phyloP scores from a whole-genome alignment of 169 alveolate genomes.

The Theileria orientalis region DNA sequence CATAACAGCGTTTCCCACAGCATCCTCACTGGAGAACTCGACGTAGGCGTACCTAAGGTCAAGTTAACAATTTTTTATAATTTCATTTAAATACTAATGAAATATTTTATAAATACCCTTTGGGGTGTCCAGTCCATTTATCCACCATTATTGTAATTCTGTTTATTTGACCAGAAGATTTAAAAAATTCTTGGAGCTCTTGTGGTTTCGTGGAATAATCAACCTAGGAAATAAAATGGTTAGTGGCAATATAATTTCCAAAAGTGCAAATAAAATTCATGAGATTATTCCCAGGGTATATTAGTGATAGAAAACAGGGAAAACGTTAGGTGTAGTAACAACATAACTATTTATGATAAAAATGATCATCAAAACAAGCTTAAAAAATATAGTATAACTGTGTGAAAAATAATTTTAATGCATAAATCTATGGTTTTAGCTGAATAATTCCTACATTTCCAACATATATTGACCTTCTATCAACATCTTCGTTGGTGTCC shows the following conservation, averaged over 20 bases:
- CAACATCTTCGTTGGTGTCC: conserved; percentile 70
- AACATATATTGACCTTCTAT: conserved; percentile 74
- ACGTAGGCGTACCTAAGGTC: conserved; percentile 85
- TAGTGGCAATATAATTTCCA: not conserved
- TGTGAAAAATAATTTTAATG: not conserved
- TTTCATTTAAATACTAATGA: not conserved
- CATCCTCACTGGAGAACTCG: conserved; percentile 84
- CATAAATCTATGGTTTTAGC: not conserved
- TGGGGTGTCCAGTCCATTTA: conserved; percentile 89
- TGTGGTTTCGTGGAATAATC: conserved; percentile 90
- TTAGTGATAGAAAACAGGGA: too few relatives aligned
- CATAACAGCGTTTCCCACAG: conserved; percentile 84
- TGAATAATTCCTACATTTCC: conserved; percentile 78
- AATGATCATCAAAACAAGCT: not conserved
- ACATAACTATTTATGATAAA: too few relatives aligned
- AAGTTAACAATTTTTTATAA: not conserved
- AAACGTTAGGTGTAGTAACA: too few relatives aligned
- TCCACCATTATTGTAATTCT: conserved; percentile 90
- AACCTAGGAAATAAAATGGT: conserved; percentile 70
- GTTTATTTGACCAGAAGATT: conserved; percentile 86
- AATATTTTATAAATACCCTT: conserved; percentile 70
- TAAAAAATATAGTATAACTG: too few relatives aligned
- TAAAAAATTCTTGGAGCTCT: conserved; percentile 87
- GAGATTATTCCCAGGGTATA: too few relatives aligned
- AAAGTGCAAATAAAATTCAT: not conserved